Conservation (phyloP, 495 filamentous ascomycete species). For the Hypoxylon lienhwacheense region DNA sequence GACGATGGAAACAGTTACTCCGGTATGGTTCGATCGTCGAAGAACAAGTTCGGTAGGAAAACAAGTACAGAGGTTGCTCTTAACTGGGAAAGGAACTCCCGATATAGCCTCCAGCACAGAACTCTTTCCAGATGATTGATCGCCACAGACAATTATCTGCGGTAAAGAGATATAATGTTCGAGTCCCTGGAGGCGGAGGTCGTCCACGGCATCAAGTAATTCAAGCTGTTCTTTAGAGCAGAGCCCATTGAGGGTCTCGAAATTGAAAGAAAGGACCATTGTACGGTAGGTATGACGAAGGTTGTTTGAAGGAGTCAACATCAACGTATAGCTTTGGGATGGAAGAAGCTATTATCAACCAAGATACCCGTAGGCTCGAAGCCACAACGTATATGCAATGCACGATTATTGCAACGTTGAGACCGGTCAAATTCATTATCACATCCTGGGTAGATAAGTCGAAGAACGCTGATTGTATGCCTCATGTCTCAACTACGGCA, state of each 20-base stretch:
- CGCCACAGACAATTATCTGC: conserved; percentile 63
- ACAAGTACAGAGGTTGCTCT: conserved; percentile 53
- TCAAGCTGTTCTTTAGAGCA: conserved; percentile 27
- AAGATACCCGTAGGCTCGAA: too few species aligned
- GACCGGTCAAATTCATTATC: too few species aligned
- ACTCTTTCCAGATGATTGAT: conserved; percentile 63
- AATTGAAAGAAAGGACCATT: conserved; percentile 22
- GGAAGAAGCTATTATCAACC: too few species aligned
- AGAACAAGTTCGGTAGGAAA: conserved; percentile 60
- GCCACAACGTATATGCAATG: too few species aligned
- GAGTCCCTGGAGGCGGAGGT: conserved; percentile 53
- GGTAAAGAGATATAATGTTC: conserved; percentile 56
- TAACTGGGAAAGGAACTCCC: conserved; percentile 57
- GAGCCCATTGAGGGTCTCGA: conserved; percentile 23
- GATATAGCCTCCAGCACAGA: conserved; percentile 67
- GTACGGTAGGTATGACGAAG: background rate
- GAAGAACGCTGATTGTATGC: background rate
- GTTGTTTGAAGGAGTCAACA: background rate
- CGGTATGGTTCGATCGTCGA: conserved; percentile 38
- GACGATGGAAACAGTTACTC: conserved; percentile 34
- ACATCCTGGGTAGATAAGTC: background rate
- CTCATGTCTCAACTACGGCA: background rate
- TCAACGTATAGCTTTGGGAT: too few species aligned
- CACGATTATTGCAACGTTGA: too few species aligned
- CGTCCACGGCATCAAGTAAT: conserved; percentile 58